Evolutionary conservation across 495 filamentous ascomycete species (phyloP).

Genomic region (Tuber aestivum): DNA sequence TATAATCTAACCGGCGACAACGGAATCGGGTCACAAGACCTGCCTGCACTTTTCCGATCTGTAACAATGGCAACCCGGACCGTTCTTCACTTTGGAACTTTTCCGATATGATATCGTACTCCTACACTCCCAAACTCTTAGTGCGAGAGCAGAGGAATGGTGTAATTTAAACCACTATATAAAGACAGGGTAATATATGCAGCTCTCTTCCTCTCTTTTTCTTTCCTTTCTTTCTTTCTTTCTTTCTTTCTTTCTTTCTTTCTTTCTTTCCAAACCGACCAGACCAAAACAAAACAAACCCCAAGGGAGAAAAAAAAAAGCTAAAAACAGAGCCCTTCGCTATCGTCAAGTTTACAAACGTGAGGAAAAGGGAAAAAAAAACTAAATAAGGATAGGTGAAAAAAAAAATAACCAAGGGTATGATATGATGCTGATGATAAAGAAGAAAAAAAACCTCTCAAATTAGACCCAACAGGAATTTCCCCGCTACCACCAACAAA

Average conservation of each 20-base stretch:
- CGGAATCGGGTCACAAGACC: not conserved
- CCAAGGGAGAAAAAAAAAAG: not conserved
- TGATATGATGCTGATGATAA: slow-evolving; percentile 18
- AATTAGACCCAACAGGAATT: not conserved
- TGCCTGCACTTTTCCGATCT: not conserved
- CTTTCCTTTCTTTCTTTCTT: no score
- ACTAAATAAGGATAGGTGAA: not conserved
- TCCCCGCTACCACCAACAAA: not conserved
- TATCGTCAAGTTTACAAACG: not conserved
- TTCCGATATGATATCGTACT: not conserved
- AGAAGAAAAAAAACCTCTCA: slow-evolving; percentile 13
- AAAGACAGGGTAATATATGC: not conserved
- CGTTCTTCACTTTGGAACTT: not conserved
- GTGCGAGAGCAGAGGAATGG: not conserved
- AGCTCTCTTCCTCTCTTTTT: not conserved
- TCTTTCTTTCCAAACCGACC: slow-evolving; percentile 1
- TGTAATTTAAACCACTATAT: not conserved
- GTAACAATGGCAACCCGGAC: not conserved
- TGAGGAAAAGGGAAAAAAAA: not conserved
- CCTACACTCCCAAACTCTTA: not conserved
- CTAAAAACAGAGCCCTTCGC: not conserved
- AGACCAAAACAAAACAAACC: not conserved
- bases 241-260: no score
- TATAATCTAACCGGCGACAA: not conserved
- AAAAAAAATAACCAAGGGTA: not conserved